These are phyloP conservation scores for Hansenula anomala DNA, from an alignment of 1,139 yeast genomes.

Conservation along the genomic window DNA sequence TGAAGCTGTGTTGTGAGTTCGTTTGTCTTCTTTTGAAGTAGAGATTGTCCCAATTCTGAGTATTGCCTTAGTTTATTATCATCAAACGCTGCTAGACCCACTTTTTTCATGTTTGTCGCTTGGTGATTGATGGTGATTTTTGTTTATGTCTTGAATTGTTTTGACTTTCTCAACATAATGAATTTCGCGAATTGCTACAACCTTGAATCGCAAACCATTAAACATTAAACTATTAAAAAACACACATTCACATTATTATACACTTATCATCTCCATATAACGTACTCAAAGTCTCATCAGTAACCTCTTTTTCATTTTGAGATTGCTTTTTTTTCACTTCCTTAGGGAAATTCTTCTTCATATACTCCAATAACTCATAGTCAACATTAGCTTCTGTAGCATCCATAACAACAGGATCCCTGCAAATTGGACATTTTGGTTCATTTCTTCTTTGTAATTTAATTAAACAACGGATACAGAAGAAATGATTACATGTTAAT, in stretches of 20 bases:
- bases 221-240: background rate
- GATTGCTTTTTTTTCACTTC: conserved; percentile 60
- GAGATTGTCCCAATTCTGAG: conserved; percentile 14
- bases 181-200: too few relatives aligned
- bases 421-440: conserved; percentile 64
- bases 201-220: too few relatives aligned
- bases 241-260: conserved; percentile 1
- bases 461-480: conserved; percentile 68
- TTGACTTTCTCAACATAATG: too few relatives aligned
- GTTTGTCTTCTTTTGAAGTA: conserved; percentile 10
- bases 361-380: conserved; percentile 41
- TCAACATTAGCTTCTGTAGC: conserved; percentile 65
- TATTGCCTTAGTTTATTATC: conserved; percentile 9
- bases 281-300: conserved; percentile 32
- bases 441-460: conserved; percentile 56
- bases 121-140: background rate
- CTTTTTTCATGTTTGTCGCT: conserved; percentile 11
- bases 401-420: conserved; percentile 46
- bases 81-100: conserved; percentile 18
- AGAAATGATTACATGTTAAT: conserved; percentile 58
- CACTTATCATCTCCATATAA: conserved; percentile 17
- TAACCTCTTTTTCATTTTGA: conserved; percentile 54
- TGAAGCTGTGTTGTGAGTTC: conserved; percentile 16
- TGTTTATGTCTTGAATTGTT: background rate
- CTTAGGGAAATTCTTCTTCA: conserved; percentile 58